Conservation (phyloP, 208 protist genomes). For the Angomonas ambiguus region DNA sequence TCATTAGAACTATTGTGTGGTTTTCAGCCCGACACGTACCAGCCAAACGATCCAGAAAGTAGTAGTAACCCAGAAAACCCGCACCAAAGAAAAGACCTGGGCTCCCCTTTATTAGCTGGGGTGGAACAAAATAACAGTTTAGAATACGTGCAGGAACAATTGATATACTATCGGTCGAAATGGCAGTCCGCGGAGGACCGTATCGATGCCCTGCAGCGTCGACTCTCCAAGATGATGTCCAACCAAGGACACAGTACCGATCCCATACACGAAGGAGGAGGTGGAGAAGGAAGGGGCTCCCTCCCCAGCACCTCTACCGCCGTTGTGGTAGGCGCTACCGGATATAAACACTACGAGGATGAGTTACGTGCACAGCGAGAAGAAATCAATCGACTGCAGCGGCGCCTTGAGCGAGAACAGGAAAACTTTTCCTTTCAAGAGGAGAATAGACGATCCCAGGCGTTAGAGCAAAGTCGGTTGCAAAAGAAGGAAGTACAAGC, state of each 20-base stretch:
- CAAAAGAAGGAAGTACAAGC: slow-evolving; percentile 31
- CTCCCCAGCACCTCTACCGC: not conserved
- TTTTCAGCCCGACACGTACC: slow-evolving; percentile 5
- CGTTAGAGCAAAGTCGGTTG: slow-evolving; percentile 30
- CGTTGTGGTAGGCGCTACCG: slow-evolving; percentile 2
- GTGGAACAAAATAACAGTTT: slow-evolving; percentile 4
- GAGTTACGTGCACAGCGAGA: slow-evolving; percentile 36
- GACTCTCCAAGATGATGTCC: slow-evolving; percentile 10
- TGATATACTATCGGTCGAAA: slow-evolving; percentile 38
- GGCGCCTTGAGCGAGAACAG: slow-evolving; percentile 46
- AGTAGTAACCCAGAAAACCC: slow-evolving; percentile 7
- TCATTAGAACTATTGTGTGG: slow-evolving; percentile 25
- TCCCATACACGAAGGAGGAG: not conserved
- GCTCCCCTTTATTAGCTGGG: not conserved
- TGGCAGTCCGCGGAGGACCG: slow-evolving; percentile 52
- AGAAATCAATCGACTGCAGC: slow-evolving; percentile 50
- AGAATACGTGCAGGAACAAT: slow-evolving; percentile 28
- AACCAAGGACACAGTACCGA: not conserved
- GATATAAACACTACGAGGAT: slow-evolving; percentile 27
- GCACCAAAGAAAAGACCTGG: not conserved
- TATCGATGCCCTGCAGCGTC: slow-evolving; percentile 31
- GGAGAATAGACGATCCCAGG: slow-evolving; percentile 45
- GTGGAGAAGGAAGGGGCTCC: not conserved
- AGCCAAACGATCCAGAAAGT: no score
- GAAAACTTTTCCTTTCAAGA: slow-evolving; percentile 37